Percentiles rank a stretch among this genome's conserved stretches.
Evolutionary conservation across 257 asterid species (phyloP).

Genomic region (Scutellaria galericulata): DNA sequence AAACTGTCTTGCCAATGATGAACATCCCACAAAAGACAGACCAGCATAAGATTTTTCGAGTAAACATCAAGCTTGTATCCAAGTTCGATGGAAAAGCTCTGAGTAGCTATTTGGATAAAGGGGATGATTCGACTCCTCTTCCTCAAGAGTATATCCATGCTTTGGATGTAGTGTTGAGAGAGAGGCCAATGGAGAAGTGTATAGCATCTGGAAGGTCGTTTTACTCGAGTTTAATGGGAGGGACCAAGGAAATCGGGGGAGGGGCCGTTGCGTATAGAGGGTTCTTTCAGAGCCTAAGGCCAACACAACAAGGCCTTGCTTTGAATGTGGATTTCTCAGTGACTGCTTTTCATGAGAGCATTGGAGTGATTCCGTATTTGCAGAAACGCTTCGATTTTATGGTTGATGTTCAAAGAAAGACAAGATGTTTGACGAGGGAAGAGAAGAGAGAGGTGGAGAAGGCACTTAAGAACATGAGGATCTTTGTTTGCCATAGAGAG

Average conservation of each 20-base stretch:
- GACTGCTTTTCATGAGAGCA: conserved; percentile 93
- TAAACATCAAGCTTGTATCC: conserved; percentile 80
- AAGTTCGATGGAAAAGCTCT: conserved; percentile 72
- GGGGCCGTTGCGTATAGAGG: conserved; percentile 90
- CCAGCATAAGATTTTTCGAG: conserved; percentile 60
- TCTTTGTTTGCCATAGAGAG: conserved; percentile 88
- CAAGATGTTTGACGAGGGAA: conserved; percentile 48
- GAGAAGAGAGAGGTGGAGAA: conserved; percentile 82
- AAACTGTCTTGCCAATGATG: not conserved
- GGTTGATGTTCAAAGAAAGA: conserved; percentile 52
- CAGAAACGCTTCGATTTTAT: conserved; percentile 72
- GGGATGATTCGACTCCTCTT: conserved; percentile 55
- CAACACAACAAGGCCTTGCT: conserved; percentile 94
- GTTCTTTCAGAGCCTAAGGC: conserved; percentile 90
- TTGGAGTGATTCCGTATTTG: conserved; percentile 81
- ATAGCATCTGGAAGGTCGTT: conserved; percentile 66
- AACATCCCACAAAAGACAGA: conserved; percentile 27
- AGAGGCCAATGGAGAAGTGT: conserved; percentile 71
- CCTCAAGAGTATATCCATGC: conserved; percentile 99
- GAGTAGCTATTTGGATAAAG: conserved; percentile 53
- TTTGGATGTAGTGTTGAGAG: conserved; percentile 82
- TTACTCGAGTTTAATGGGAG: conserved; percentile 75
- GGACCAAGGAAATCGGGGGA: conserved; percentile 79
- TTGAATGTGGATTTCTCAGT: conserved; percentile 90
- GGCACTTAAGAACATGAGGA: conserved; percentile 73